These are phyloP conservation scores for Prunus kanzakura DNA, from an alignment of 306 rosid species.

Conservation along the genomic window DNA sequence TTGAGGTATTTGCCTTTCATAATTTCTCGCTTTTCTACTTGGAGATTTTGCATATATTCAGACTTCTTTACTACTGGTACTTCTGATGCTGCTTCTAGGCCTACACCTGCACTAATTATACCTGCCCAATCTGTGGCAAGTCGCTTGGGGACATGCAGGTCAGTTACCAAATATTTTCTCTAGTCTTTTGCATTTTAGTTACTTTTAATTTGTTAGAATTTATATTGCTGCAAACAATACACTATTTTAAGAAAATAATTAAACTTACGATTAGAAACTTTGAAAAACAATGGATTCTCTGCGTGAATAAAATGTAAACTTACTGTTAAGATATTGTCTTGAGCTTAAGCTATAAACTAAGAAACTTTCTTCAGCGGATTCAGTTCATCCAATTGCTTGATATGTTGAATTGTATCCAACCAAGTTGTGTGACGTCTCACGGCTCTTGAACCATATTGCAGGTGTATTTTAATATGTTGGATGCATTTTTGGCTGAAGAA, in stretches of 20 bases:
- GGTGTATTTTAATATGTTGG: conserved; percentile 82
- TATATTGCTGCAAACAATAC: not conserved
- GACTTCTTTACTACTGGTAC: conserved; percentile 18
- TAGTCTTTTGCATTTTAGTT: not conserved
- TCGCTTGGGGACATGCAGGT: conserved; percentile 99
- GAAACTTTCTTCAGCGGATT: not conserved
- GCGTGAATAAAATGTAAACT: not conserved
- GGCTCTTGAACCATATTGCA: conserved; percentile 32
- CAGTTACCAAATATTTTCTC: conserved; percentile 28
- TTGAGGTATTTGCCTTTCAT: conserved; percentile 51
- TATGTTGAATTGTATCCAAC: conserved; percentile 16
- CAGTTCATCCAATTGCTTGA: not conserved
- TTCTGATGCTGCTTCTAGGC: conserved; percentile 55
- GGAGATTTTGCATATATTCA: conserved; percentile 14
- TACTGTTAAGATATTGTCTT: not conserved
- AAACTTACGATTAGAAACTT: not conserved
- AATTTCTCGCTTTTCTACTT: conserved; percentile 4
- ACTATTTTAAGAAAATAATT: not conserved
- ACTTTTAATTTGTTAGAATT: not conserved
- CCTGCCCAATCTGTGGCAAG: conserved; percentile 92
- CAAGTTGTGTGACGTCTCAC: conserved; percentile 3
- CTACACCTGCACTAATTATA: conserved; percentile 66
- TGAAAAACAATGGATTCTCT: not conserved
- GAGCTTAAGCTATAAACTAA: not conserved
- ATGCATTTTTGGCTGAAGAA: conserved; percentile 77